Evolutionary conservation across 257 asterid species (phyloP).

Genomic region (Nicotiana undulata): DNA sequence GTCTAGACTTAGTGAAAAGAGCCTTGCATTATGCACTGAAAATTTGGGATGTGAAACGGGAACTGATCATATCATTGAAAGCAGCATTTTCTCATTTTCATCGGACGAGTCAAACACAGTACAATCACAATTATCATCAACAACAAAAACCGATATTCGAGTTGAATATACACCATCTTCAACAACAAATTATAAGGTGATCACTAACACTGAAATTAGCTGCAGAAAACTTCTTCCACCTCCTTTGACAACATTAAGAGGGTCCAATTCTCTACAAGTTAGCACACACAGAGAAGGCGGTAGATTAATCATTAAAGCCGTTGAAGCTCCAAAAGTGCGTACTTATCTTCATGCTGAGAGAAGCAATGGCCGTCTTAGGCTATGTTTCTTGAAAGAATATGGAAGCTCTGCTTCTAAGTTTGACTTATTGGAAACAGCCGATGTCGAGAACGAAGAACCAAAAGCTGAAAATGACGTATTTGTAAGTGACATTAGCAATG

Average conservation of each 20-base stretch:
- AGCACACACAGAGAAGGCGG: constrained; percentile 53
- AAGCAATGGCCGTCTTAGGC: constrained; percentile 63
- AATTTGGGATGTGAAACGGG: constrained; percentile 79
- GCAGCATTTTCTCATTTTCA: constrained; percentile 30
- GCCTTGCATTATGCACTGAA: constrained; percentile 73
- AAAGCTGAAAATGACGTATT: neutral
- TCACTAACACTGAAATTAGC: neutral
- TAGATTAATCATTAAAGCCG: constrained; percentile 59
- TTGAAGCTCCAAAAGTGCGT: constrained; percentile 44
- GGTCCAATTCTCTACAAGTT: constrained; percentile 46
- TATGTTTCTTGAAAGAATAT: constrained; percentile 21
- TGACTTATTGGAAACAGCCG: neutral
- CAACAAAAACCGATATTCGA: neutral
- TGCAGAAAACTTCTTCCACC: constrained; percentile 61
- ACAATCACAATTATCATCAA: neutral
- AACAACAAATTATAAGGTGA: neutral
- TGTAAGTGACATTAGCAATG: constrained; percentile 17
- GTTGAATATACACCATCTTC: neutral
- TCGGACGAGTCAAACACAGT: constrained; percentile 8
- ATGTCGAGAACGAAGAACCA: neutral
- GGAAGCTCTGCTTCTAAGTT: neutral
- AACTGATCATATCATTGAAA: constrained; percentile 32
- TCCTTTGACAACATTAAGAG: constrained; percentile 62
- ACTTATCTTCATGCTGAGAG: constrained; percentile 60
- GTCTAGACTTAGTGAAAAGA: constrained; percentile 36